These are phyloP conservation scores for Aspergillus campestris DNA, from an alignment of 495 filamentous ascomycete genomes.

Conservation along the genomic window DNA sequence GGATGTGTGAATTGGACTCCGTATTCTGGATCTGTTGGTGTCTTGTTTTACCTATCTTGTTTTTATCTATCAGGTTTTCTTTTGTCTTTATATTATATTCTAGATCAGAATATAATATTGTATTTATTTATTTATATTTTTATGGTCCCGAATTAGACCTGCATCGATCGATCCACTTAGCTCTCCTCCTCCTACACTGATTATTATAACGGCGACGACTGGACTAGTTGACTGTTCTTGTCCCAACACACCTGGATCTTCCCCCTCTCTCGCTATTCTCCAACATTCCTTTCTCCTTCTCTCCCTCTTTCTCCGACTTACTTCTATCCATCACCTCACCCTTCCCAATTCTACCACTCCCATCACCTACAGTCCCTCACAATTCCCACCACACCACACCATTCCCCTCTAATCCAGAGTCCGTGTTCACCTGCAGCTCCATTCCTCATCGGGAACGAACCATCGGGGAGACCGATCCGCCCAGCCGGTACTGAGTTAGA, in stretches of 20 bases:
- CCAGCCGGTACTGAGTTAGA: constrained; percentile 7
- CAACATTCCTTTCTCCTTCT: background rate
- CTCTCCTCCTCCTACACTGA: too few relatives aligned
- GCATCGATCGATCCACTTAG: too few relatives aligned
- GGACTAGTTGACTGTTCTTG: too few relatives aligned
- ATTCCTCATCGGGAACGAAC: constrained; percentile 1
- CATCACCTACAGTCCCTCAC: background rate
- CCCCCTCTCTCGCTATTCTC: background rate
- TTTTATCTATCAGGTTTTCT: too few relatives aligned
- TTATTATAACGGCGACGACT: too few relatives aligned
- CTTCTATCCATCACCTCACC: background rate
- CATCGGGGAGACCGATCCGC: constrained; percentile 7
- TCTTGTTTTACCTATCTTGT: too few relatives aligned
- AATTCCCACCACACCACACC: background rate
- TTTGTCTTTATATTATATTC: too few relatives aligned
- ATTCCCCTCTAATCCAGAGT: background rate
- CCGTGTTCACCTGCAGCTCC: constrained; percentile 3
- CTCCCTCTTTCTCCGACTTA: background rate
- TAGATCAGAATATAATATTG: too few relatives aligned
- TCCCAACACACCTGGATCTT: background rate
- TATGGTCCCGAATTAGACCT: too few relatives aligned
- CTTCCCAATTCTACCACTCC: background rate
- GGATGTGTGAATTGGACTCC: too few relatives aligned
- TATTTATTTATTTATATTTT: background rate
- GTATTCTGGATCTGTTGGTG: too few relatives aligned